These are phyloP conservation scores for Hypericum androsaemum DNA, from an alignment of 345 rosid genomes.

Conservation along the genomic window DNA sequence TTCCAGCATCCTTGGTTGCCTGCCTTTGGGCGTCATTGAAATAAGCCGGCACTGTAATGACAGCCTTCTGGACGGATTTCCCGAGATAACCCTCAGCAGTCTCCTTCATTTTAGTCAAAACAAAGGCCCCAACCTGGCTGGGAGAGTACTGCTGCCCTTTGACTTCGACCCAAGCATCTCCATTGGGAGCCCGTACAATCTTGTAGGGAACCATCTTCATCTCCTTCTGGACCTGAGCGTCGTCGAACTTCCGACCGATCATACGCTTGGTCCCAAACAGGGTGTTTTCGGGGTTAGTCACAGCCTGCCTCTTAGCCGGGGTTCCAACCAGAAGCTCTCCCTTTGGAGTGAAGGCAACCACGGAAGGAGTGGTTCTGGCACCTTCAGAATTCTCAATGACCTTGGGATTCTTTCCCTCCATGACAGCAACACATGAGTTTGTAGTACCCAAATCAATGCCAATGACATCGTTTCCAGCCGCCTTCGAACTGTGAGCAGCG, in stretches of 20 bases:
- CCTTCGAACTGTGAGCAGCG: conserved; percentile 8
- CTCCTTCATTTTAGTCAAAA: conserved; percentile 30
- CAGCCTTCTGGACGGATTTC: conserved; percentile 24
- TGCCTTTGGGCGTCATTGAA: conserved; percentile 35
- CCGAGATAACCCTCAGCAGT: conserved; percentile 29
- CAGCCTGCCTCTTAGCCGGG: conserved; percentile 33
- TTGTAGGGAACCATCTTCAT: conserved; percentile 33
- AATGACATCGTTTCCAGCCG: conserved; percentile 18
- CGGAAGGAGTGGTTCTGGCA: conserved; percentile 27
- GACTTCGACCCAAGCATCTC: conserved; percentile 32
- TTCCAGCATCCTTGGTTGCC: conserved; percentile 33
- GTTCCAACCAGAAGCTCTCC: conserved; percentile 30
- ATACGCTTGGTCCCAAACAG: conserved; percentile 27
- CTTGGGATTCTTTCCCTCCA: conserved; percentile 27
- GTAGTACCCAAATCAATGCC: conserved; percentile 25
- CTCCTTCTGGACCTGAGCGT: conserved; percentile 26
- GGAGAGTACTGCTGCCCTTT: conserved; percentile 30
- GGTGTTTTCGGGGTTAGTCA: conserved; percentile 28
- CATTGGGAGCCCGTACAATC: conserved; percentile 29
- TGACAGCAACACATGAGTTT: conserved; percentile 18
- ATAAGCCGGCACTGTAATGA: conserved; percentile 29
- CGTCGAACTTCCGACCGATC: conserved; percentile 27
- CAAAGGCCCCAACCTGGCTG: conserved; percentile 28
- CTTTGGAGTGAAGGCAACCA: conserved; percentile 24
- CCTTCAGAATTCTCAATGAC: conserved; percentile 33